Conservation (phyloP, 2,329 filamentous ascomycete genomes). For the Paecilomyces fulvus region DNA sequence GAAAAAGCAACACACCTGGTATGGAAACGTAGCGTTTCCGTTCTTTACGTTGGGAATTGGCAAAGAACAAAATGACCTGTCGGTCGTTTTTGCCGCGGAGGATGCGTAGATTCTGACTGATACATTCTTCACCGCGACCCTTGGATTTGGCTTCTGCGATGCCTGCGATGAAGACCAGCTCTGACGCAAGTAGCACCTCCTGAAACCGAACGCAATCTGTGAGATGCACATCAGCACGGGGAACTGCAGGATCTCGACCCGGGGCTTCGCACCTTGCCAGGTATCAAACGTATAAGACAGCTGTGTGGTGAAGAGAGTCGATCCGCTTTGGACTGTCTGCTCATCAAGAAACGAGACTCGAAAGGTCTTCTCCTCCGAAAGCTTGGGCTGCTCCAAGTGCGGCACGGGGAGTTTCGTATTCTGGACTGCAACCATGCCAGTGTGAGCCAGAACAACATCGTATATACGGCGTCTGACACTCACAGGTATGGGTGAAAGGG, state of each 20-base stretch:
- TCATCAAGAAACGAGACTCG: constrained; percentile 36
- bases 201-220: constrained; percentile 35
- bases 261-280: constrained; percentile 25
- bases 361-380: constrained; percentile 23
- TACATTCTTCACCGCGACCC: constrained; percentile 37
- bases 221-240: constrained; percentile 2
- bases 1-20: constrained; percentile 19
- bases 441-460: background rate
- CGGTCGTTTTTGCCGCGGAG: constrained; percentile 27
- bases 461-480: constrained; percentile 11
- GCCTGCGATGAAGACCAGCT: constrained; percentile 32
- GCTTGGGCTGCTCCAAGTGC: constrained; percentile 35
- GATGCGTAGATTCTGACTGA: constrained; percentile 36
- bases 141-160: constrained; percentile 37
- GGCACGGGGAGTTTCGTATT: constrained; percentile 31
- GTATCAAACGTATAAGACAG: constrained; percentile 36
- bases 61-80: constrained; percentile 31
- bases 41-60: constrained; percentile 34
- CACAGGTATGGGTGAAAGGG: constrained; percentile 31
- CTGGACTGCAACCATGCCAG: constrained; percentile 18
- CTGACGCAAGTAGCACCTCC: constrained; percentile 30
- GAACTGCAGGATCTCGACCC: background rate
- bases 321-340: constrained; percentile 32
- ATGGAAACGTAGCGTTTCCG: constrained; percentile 34
- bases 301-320: constrained; percentile 32